These are phyloP conservation scores for Bipolaris sorokiniana DNA, from an alignment of 2,329 filamentous ascomycete genomes.

Conservation along the genomic window DNA sequence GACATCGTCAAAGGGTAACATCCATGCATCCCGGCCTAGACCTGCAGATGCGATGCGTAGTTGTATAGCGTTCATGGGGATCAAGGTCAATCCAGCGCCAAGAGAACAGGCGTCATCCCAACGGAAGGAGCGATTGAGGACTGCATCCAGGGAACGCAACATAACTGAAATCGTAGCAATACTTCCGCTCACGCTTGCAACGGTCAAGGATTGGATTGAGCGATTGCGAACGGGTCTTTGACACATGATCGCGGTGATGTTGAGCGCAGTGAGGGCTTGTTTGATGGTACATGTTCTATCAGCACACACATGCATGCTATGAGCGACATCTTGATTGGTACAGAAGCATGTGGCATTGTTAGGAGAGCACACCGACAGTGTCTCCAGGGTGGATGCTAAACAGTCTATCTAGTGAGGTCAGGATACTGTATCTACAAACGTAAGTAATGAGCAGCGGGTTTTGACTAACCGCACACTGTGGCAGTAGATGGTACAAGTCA, in stretches of 20 bases:
- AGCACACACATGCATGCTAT: not conserved
- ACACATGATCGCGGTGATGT: conserved; percentile 1
- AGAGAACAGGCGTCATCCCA: conserved; percentile 6
- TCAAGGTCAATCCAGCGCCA: not conserved
- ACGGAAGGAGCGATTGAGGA: not conserved
- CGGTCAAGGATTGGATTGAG: not conserved
- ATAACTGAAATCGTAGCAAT: not conserved
- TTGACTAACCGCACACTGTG: not conserved
- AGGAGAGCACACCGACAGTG: not conserved
- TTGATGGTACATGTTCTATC: not conserved
- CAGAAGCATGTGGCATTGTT: not conserved
- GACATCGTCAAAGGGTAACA: conserved; percentile 2
- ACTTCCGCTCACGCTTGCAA: not conserved
- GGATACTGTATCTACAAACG: not conserved
- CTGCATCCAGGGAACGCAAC: not conserved
- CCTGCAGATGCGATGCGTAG: conserved; percentile 1
- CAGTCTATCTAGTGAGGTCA: not conserved
- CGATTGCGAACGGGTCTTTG: conserved; percentile 2
- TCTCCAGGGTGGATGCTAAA: not conserved
- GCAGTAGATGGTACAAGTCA: not conserved
- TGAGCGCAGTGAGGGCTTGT: conserved; percentile 1
- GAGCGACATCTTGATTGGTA: not conserved
- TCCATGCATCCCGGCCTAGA: conserved; percentile 7
- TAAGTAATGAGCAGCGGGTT: no score
- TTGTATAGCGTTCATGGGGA: conserved; percentile 4